These are phyloP conservation scores for Phlebiopsis flavidoalba DNA, from an alignment of 768 basidiomycete species.

Conservation along the genomic window DNA sequence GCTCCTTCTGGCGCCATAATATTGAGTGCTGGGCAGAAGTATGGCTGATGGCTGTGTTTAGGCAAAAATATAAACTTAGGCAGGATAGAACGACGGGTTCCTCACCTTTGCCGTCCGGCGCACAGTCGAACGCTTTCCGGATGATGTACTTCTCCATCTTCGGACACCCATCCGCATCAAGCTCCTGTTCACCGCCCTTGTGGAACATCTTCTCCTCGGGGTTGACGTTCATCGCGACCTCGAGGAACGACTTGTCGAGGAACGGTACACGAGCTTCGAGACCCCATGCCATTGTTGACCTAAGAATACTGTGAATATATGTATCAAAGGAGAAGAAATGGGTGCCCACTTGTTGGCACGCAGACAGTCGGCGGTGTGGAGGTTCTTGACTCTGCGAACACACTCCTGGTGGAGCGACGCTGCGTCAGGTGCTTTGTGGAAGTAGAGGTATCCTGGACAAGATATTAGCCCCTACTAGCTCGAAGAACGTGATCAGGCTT, in stretches of 20 bases:
- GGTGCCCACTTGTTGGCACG: constrained; percentile 85
- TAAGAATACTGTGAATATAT: constrained; percentile 31
- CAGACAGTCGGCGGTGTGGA: constrained; percentile 96
- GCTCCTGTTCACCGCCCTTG: constrained; percentile 68
- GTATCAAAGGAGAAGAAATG: constrained; percentile 14
- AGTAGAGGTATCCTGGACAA: constrained; percentile 89
- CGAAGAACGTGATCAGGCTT: constrained; percentile 10
- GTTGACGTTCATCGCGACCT: constrained; percentile 88
- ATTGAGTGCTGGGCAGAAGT: constrained; percentile 92
- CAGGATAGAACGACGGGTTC: constrained; percentile 4
- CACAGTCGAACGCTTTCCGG: constrained; percentile 90
- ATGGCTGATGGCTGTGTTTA: constrained; percentile 43
- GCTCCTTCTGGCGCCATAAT: constrained; percentile 98
- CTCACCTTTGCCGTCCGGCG: constrained; percentile 67
- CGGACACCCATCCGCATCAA: constrained; percentile 83
- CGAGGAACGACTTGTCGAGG: constrained; percentile 94
- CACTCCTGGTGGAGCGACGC: constrained; percentile 92
- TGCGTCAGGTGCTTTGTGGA: constrained; percentile 93
- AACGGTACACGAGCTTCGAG: constrained; percentile 98
- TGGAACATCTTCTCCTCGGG: constrained; percentile 84
- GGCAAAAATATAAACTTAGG: constrained; percentile 6
- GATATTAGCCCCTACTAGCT: not conserved
- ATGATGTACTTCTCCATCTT: constrained; percentile 99
- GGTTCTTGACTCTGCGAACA: constrained; percentile 92
- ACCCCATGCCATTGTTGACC: constrained; percentile 99